Conservation (phyloP, 2,329 filamentous ascomycete species). For the Apiospora aurea region DNA sequence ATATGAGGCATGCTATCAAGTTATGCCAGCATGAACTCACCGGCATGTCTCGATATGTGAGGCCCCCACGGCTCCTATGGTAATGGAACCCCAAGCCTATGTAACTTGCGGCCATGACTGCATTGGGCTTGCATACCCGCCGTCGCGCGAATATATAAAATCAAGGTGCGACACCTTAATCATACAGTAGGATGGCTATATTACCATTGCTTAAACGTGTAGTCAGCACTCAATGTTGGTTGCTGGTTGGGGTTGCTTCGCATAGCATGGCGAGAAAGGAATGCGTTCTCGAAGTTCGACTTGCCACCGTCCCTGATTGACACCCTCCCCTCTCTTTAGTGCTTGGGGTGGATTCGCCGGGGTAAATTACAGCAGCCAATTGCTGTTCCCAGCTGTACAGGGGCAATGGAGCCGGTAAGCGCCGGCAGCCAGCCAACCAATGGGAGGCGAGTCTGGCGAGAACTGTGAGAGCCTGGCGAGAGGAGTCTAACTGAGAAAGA, state of each 20-base stretch:
- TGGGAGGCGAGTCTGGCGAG: not conserved
- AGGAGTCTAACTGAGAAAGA: not conserved
- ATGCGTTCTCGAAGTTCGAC: slow-evolving; percentile 14
- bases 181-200: not conserved
- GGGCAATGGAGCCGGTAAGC: slow-evolving; percentile 18
- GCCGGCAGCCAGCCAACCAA: slow-evolving; percentile 14
- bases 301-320: slow-evolving; percentile 6
- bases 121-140: slow-evolving; percentile 19
- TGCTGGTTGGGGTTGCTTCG: slow-evolving; percentile 10
- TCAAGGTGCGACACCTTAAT: not conserved
- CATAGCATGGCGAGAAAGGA: slow-evolving; percentile 4
- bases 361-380: slow-evolving; percentile 2
- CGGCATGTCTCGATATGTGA: not conserved
- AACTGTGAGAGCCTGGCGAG: not conserved
- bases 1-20: no score
- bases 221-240: slow-evolving; percentile 19
- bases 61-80: not conserved
- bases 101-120: not conserved
- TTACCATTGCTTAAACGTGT: slow-evolving; percentile 11
- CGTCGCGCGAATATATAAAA: not conserved
- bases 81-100: slow-evolving; percentile 2
- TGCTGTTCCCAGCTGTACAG: not conserved
- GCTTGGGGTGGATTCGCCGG: slow-evolving; percentile 2
- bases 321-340: slow-evolving; percentile 19
- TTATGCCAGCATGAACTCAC: not conserved